Conservation (phyloP, 2,329 filamentous ascomycete species). For the Botrytis tulipae region DNA sequence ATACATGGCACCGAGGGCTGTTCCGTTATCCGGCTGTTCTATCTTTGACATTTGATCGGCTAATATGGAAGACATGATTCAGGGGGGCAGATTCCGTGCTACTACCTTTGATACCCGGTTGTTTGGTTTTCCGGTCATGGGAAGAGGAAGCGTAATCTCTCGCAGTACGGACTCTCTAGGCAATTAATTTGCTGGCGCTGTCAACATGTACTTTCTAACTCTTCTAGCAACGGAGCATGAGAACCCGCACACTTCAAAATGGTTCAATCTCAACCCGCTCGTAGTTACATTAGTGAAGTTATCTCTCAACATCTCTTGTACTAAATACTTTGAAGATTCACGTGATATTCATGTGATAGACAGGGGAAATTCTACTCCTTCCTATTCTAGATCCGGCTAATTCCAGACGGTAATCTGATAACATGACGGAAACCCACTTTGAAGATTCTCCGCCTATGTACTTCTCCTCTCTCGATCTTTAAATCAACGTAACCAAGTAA, state of each 20-base stretch:
- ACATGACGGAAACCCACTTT: neutral
- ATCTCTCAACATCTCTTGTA: neutral
- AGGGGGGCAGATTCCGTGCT: neutral
- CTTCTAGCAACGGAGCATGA: neutral
- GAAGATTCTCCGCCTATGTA: neutral
- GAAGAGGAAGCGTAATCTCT: neutral
- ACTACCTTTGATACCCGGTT: neutral
- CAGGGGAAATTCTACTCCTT: neutral
- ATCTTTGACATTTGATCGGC: neutral
- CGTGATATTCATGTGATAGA: slow-evolving; percentile 4
- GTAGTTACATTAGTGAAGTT: neutral
- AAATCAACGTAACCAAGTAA: neutral
- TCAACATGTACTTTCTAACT: neutral
- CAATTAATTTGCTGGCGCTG: neutral
- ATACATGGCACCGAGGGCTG: neutral
- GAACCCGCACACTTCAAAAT: neutral
- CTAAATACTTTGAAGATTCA: neutral
- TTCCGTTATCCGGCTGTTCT: neutral
- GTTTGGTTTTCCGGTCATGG: neutral
- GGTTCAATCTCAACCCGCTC: neutral
- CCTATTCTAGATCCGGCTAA: slow-evolving; percentile 8
- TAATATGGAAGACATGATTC: neutral
- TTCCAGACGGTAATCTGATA: neutral
- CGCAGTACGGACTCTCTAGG: neutral
- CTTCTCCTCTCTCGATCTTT: neutral